Evolutionary conservation across 495 filamentous ascomycete species (phyloP).

Genomic region (Podospora didyma): DNA sequence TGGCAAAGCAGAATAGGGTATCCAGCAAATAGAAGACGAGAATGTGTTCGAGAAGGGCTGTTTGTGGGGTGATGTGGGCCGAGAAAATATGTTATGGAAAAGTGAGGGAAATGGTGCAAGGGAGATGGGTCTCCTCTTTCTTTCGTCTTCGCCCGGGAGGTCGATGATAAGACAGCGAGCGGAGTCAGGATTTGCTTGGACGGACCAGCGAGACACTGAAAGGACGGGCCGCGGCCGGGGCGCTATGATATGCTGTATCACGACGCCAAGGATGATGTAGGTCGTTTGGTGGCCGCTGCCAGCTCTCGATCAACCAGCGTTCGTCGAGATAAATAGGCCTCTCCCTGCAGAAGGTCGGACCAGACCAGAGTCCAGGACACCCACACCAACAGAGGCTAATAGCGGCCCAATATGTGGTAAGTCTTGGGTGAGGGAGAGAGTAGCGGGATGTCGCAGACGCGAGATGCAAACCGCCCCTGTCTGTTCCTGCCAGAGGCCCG

Average conservation of each 20-base stretch:
- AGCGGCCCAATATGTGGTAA: conserved; percentile 23
- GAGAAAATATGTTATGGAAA: background rate
- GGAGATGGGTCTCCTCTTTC: background rate
- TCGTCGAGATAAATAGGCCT: conserved; percentile 9
- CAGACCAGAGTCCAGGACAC: background rate
- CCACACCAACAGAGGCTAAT: conserved; percentile 13
- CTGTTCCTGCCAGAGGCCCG: background rate
- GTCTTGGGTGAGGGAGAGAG: conserved; percentile 8
- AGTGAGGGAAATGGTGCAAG: background rate
- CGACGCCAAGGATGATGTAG: conserved; percentile 14
- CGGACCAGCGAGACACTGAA: background rate
- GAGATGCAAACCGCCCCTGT: conserved; percentile 3
- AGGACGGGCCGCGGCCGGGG: background rate
- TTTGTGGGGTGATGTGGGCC: background rate
- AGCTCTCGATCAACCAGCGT: conserved; percentile 16
- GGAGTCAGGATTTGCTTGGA: no score
- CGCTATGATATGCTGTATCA: conserved; percentile 9
- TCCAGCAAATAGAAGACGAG: background rate
- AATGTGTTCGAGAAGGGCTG: background rate
- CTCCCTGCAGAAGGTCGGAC: background rate
- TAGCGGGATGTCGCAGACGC: conserved; percentile 9
- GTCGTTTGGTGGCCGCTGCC: background rate
- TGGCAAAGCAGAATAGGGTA: background rate
- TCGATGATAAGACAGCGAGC: background rate
- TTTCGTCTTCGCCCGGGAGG: background rate